A percentile compares a stretch with the other conserved stretches of the same genome.
These are phyloP conservation scores for Adansonia gregorii DNA, from an alignment of 441 rosid species.

Conservation along the genomic window DNA sequence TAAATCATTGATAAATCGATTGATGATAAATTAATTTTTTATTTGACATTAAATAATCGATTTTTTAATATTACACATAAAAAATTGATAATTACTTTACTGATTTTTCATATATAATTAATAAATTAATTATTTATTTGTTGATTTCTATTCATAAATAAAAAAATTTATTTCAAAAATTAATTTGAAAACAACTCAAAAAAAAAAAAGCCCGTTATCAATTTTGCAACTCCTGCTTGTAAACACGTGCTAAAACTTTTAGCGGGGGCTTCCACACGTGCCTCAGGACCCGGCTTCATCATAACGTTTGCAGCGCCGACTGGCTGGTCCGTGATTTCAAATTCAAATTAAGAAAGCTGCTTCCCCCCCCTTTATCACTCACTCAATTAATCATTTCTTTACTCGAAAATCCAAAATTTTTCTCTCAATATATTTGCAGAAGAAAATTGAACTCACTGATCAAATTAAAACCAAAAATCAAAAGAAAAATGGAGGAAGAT, in stretches of 20 bases:
- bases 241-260: background rate
- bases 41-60: too few species aligned
- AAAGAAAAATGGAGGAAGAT: constrained; percentile 33
- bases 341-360: constrained; percentile 7
- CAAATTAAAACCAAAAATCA: background rate
- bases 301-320: background rate
- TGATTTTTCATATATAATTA: too few species aligned
- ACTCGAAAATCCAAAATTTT: background rate
- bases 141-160: too few species aligned
- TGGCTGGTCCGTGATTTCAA: constrained; percentile 10
- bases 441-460: background rate
- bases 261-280: constrained; percentile 2
- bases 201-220: too few species aligned
- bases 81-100: too few species aligned
- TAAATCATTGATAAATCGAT: too few species aligned
- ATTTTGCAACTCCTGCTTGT: too few species aligned
- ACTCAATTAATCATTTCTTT: background rate
- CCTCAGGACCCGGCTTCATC: background rate
- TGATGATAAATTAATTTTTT: too few species aligned
- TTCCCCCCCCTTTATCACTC: background rate
- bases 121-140: too few species aligned
- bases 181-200: too few species aligned
- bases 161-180: too few species aligned
- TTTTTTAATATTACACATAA: too few species aligned
- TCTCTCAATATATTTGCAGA: background rate